Evolutionary conservation across 2,329 filamentous ascomycete genomes (phyloP), one percentile per base, ranked within the genome.

Genomic region (Pyrenochaeta sp.): DNA sequence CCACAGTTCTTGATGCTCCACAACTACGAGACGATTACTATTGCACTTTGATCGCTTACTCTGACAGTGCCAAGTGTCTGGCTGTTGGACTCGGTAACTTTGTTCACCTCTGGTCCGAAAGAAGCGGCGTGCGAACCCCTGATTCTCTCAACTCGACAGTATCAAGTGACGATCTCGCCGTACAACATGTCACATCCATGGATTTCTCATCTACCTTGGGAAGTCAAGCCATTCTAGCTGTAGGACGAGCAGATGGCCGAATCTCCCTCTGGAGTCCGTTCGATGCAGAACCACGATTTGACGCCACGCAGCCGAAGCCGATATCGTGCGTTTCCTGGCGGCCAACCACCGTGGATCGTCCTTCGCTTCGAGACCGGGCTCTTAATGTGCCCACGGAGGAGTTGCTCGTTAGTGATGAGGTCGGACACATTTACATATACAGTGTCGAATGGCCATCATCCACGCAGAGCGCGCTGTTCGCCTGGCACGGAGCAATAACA

Each of bases 21-120:
- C 83, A 85, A 37, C 77, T 97, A n/a, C 85, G 90, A 43, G 91
- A 97, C 61, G 93, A 99, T 70, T 99, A 92, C 68, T 99, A 99
- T 68, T 96, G 91, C 72, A 94, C 92, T 0, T 80, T 92, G 2
- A 79, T 99, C 40, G 90, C 94, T 7, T 97, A 96, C 69, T 96
- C 88, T 0, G 71, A 81, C 27, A 88, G 83, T 6, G 82, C 84
- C 36, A 82, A 88, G 39, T 89, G 87, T 10, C 80, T 99, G 11
- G 93, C 90, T 13, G 89, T 97, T 13, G 93, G 90, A 0, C 78
- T 97, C 10, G 87, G 86, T 0, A 84, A 86, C 40, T 78, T 85
- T 23, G 81, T 99, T 4, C 96, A 96, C 68, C 82, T 89, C 4
- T 99, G 93, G 94, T 93, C 90, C 0, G 92, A 97, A 66, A 72